phyloP scores from a whole-genome alignment of 768 basidiomycete genomes.

The Lyophyllum semitale region DNA sequence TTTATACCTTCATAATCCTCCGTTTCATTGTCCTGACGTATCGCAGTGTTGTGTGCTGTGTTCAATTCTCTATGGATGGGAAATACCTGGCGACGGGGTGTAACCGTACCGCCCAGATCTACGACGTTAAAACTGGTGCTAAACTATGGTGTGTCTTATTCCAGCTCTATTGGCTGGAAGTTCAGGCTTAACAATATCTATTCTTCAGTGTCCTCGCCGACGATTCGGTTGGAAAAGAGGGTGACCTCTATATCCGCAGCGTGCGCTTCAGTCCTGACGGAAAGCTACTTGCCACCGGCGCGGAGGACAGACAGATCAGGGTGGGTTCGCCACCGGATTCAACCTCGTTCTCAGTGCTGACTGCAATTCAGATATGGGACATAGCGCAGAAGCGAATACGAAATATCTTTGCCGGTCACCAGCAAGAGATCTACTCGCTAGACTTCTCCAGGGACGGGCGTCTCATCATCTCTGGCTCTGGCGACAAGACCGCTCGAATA shows the following conservation, averaged over 20 bases:
- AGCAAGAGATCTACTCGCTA: slow-evolving; percentile 92
- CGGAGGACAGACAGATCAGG: slow-evolving; percentile 91
- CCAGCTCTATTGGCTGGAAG: background rate
- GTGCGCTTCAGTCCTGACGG: slow-evolving; percentile 93
- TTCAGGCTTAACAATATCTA: background rate
- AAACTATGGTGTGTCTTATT: slow-evolving; percentile 71
- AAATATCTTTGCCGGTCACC: slow-evolving; percentile 83
- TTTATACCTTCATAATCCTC: background rate
- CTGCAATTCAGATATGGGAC: slow-evolving; percentile 77
- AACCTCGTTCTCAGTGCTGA: slow-evolving; percentile 15
- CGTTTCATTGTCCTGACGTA: background rate
- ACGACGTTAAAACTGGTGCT: slow-evolving; percentile 83
- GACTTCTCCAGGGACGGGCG: slow-evolving; percentile 86
- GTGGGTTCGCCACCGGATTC: slow-evolving; percentile 43
- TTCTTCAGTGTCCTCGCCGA: slow-evolving; percentile 29
- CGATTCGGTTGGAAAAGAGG: slow-evolving; percentile 47
- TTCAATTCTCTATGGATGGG: slow-evolving; percentile 92
- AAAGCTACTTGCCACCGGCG: slow-evolving; percentile 90
- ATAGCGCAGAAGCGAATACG: slow-evolving; percentile 78
- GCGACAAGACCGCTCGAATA: slow-evolving; percentile 56
- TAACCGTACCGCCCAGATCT: slow-evolving; percentile 96
- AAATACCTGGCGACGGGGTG: slow-evolving; percentile 93
- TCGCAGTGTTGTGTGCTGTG: slow-evolving; percentile 73
- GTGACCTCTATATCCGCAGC: slow-evolving; percentile 56
- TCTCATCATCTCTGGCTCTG: slow-evolving; percentile 87